These are phyloP conservation scores for Umbelopsis sp. DNA, from an alignment of 192 early-diverging fungal species.

Conservation along the genomic window DNA sequence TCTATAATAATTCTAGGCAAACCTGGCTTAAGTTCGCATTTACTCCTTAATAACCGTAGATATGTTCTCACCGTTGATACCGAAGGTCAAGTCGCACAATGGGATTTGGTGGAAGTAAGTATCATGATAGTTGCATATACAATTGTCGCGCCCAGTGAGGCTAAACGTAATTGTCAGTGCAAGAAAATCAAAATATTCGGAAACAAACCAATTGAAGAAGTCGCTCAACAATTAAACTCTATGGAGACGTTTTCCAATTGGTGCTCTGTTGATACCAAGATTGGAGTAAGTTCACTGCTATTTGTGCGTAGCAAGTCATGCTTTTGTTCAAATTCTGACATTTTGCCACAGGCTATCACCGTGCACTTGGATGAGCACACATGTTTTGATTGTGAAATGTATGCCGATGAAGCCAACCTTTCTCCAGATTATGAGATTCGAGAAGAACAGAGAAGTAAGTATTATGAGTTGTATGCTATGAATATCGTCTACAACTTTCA, in stretches of 20 bases:
- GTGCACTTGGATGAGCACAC: constrained; percentile 83
- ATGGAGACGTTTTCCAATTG: constrained; percentile 84
- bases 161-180: constrained; percentile 40
- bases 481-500: too few species aligned
- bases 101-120: constrained; percentile 87
- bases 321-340: neutral
- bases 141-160: neutral
- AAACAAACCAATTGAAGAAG: constrained; percentile 55
- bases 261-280: constrained; percentile 92
- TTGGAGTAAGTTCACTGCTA: constrained; percentile 62
- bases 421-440: constrained; percentile 48
- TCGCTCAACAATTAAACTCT: constrained; percentile 60
- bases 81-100: constrained; percentile 76
- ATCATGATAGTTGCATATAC: neutral
- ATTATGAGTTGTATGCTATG: neutral
- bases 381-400: constrained; percentile 90
- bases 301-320: neutral
- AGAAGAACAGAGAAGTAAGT: constrained; percentile 75
- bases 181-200: constrained; percentile 59
- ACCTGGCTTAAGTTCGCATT: constrained; percentile 66
- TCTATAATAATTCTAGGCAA: constrained; percentile 46
- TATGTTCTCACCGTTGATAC: constrained; percentile 87
- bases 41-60: constrained; percentile 81
- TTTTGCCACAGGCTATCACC: constrained; percentile 61
- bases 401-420: constrained; percentile 77